Conservation (phyloP, 1,284 basidiomycete species). For the Taiwanofungus camphoratus region DNA sequence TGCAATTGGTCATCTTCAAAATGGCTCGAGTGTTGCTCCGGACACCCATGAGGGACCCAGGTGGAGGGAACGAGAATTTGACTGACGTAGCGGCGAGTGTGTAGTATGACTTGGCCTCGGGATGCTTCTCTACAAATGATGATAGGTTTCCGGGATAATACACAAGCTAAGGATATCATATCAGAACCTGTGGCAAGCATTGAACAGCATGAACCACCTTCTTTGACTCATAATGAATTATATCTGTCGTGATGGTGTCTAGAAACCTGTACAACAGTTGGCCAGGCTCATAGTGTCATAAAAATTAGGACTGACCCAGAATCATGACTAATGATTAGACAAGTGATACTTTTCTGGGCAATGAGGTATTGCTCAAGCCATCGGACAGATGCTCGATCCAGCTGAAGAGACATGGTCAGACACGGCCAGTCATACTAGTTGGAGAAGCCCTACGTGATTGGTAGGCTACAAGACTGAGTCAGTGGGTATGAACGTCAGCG, state of each 20-base stretch:
- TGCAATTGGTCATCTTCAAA: conserved; percentile 88
- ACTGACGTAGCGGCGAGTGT: conserved; percentile 92
- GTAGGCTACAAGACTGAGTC: conserved; percentile 58
- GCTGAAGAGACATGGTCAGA: conserved; percentile 33
- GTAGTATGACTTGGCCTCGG: conserved; percentile 96
- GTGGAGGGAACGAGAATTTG: conserved; percentile 96
- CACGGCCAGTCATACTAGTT: conserved; percentile 5
- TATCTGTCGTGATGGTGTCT: conserved; percentile 96
- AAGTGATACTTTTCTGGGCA: conserved; percentile 80
- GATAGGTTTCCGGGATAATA: conserved; percentile 96
- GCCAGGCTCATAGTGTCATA: background rate
- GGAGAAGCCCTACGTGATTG: conserved; percentile 82
- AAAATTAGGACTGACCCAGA: conserved; percentile 62
- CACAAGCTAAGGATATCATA: conserved; percentile 57
- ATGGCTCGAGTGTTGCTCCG: conserved; percentile 96
- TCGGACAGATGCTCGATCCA: conserved; percentile 85
- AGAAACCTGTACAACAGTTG: conserved; percentile 61
- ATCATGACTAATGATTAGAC: conserved; percentile 96
- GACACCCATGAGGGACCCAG: conserved; percentile 96
- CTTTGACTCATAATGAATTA: conserved; percentile 97
- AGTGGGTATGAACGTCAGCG: conserved; percentile 16
- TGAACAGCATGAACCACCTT: conserved; percentile 46
- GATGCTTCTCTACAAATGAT: conserved; percentile 86
- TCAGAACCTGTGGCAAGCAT: background rate
- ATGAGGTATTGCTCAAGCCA: conserved; percentile 94